Conservation (phyloP, 805 yeast species). For the Saccharomycopsis microspora region DNA sequence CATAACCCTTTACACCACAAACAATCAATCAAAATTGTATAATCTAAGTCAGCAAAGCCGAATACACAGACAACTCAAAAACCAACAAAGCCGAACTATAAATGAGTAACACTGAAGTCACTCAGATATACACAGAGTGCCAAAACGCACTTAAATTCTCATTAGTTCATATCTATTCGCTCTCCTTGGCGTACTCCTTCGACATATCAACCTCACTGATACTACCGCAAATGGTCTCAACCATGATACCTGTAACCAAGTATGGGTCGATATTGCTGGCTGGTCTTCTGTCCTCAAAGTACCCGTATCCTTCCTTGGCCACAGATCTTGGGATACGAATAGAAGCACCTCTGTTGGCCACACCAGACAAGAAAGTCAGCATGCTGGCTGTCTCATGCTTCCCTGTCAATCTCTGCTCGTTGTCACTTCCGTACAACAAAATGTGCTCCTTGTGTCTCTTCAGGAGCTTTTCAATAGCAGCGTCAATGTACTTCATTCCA, state of each 20-base stretch:
- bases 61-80: no score
- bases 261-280: slow-evolving; percentile 99
- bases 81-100: no score
- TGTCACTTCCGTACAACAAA: slow-evolving; percentile 89
- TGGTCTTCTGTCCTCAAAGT: slow-evolving; percentile 99
- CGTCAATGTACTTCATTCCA: slow-evolving; percentile 91
- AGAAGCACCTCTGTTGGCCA: slow-evolving; percentile 99
- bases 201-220: slow-evolving; percentile 93
- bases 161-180: neutral
- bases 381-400: slow-evolving; percentile 97
- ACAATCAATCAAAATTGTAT: no score
- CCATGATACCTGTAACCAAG: slow-evolving; percentile 96
- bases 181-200: slow-evolving; percentile 77
- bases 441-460: slow-evolving; percentile 96
- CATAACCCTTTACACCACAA: no score
- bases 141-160: no score
- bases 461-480: slow-evolving; percentile 84
- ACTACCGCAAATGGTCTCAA: slow-evolving; percentile 92
- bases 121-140: no score
- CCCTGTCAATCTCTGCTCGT: slow-evolving; percentile 92
- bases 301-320: slow-evolving; percentile 95
- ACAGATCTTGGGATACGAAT: slow-evolving; percentile 98
- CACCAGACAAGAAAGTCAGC: slow-evolving; percentile 88
- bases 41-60: no score
- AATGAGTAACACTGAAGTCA: no score